Base-by-base conservation (phyloP, 805 yeast species). In the Candida schatavii region DNA sequence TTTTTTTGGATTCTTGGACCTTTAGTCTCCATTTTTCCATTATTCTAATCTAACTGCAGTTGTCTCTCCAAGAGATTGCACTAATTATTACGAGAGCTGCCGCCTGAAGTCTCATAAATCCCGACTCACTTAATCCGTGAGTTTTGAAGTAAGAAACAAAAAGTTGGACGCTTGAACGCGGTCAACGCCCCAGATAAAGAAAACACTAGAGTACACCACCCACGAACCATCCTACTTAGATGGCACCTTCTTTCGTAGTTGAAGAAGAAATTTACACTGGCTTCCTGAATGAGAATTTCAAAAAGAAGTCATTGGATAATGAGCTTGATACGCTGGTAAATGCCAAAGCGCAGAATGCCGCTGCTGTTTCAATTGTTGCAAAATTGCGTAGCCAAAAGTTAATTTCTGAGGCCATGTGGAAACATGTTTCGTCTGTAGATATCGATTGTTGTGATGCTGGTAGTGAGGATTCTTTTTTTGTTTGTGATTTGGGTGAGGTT, bases 401-500 rank as follows among this genome's bases (percentile, higher is more conserved):
- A 42, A 65, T 78, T 35, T 65, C 64, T 6, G 42, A 62, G 1
- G 74, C 80, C 2, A 54, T 80, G 42, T 44, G 58, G 23, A 42
- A 55, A 9, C 73, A 71, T 37, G 64, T 79, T 35, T 51, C 59
- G 4, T 46, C 54, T 2, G 68, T 84, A 46, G 80, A 84, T 57
- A 69, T 67, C 43, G 81, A 78, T 35, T 61, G 67, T 22, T 83
- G 90, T 62, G 77, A 66, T 27, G 78, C 91, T 4, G 93, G 87
- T 39, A 88, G 80, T 18, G 95, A 88, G 57, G 85, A 85, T 54
- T 80, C 97, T 5, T 91, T 91, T 57, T 91, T 83, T 55, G 87
- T 91, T 34, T 86, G 93, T 51, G 96, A 91, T 64, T 64, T 88
- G 46, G 88, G 86, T 22, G 83, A 84, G 54, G 75, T 93, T 27